phyloP scores from a whole-genome alignment of 2,329 filamentous ascomycete genomes.

The Akanthomyces uredinophilus region DNA sequence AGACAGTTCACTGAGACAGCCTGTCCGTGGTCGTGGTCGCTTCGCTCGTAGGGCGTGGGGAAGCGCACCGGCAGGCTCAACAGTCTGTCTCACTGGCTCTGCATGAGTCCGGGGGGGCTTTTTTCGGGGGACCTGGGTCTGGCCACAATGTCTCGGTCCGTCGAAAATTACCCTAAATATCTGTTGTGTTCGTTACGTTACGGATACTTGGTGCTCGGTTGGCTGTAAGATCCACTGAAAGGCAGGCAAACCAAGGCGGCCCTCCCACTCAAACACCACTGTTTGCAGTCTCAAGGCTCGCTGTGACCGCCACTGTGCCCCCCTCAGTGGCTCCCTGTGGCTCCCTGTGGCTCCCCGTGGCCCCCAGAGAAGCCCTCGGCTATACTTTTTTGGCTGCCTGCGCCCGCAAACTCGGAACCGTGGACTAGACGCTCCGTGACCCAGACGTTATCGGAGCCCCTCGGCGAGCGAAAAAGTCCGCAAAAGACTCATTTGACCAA shows the following conservation, averaged over 20 bases:
- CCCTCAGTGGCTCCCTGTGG: neutral
- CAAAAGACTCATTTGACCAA: neutral
- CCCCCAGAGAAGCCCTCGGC: neutral
- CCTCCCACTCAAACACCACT: neutral
- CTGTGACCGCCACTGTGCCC: too few species aligned
- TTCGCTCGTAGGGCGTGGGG: neutral
- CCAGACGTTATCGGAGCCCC: conserved; percentile 13
- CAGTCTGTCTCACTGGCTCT: too few species aligned
- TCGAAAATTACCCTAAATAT: neutral
- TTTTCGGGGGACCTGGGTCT: neutral
- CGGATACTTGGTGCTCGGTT: neutral
- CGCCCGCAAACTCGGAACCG: neutral
- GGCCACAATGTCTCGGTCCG: neutral
- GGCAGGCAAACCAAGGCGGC: neutral
- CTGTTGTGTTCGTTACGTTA: neutral
- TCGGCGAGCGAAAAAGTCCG: conserved; percentile 15
- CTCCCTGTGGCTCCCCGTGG: neutral
- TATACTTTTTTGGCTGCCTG: neutral
- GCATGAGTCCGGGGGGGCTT: too few species aligned
- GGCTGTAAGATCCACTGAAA: neutral
- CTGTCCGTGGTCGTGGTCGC: neutral
- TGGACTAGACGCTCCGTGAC: neutral
- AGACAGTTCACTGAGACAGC: neutral
- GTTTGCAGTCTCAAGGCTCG: neutral
- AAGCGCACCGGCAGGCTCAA: too few species aligned